A percentile compares a stretch with the other conserved stretches of the same genome.
Conservation (phyloP, 495 filamentous ascomycete species). For the Talaromyces proteolyticus region DNA sequence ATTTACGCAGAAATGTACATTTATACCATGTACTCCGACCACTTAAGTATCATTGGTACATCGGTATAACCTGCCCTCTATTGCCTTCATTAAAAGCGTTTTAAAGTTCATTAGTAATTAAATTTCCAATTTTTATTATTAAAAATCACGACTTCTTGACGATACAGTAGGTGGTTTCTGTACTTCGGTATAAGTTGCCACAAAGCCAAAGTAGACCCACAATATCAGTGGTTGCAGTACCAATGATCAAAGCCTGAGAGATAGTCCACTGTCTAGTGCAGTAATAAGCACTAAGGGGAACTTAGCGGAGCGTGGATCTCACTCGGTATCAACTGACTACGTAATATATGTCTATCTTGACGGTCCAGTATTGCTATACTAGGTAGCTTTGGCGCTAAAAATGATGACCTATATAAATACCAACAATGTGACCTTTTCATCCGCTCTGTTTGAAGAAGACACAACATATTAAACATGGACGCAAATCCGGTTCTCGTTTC, state of each 20-base stretch:
- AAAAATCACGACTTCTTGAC: conserved; percentile 3
- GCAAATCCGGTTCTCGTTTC: conserved; percentile 4
- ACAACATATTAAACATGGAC: conserved; percentile 1
- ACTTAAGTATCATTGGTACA: conserved; percentile 5
- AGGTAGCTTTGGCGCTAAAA: background rate
- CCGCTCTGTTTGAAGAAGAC: background rate
- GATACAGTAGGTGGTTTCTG: background rate
- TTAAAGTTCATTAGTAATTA: background rate
- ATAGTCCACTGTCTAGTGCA: background rate
- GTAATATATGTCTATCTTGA: background rate
- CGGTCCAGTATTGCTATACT: background rate
- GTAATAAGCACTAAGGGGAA: background rate
- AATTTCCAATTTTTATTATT: background rate
- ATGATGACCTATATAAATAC: background rate
- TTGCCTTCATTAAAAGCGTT: conserved; percentile 1
- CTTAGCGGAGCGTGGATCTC: background rate
- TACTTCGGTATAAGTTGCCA: conserved; percentile 7
- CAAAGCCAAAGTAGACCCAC: background rate
- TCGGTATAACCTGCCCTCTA: conserved; percentile 4
- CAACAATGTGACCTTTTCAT: background rate
- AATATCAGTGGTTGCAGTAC: background rate
- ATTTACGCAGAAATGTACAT: background rate
- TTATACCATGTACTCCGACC: conserved; percentile 1
- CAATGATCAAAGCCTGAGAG: background rate
- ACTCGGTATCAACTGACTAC: conserved; percentile 5